These are phyloP conservation scores for Podospora tetraspora DNA, from an alignment of 495 filamentous ascomycete genomes.

Conservation along the genomic window DNA sequence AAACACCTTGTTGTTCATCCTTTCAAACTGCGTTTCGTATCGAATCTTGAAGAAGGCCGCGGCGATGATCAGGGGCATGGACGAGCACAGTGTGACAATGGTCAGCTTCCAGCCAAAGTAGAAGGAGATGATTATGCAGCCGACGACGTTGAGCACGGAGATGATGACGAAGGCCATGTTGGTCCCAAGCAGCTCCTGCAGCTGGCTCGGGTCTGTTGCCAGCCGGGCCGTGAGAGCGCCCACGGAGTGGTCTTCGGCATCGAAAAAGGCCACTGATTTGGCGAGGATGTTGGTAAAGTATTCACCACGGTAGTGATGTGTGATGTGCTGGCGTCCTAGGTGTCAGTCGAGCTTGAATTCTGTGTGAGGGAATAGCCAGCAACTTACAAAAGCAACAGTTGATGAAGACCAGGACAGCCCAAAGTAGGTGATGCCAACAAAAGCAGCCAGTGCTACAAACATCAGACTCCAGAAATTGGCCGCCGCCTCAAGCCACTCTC, in stretches of 20 bases:
- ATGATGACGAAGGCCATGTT: conserved; percentile 49
- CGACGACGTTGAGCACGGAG: conserved; percentile 45
- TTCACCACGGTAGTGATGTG: conserved; percentile 50
- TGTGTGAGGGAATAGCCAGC: neutral
- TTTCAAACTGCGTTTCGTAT: conserved; percentile 50
- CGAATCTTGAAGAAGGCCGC: conserved; percentile 49
- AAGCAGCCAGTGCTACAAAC: conserved; percentile 56
- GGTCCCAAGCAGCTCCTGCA: conserved; percentile 58
- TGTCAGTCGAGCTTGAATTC: neutral
- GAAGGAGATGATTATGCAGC: conserved; percentile 47
- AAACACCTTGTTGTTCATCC: conserved; percentile 48
- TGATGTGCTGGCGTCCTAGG: conserved; percentile 37
- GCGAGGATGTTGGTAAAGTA: conserved; percentile 55
- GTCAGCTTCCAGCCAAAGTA: conserved; percentile 55
- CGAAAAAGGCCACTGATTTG: conserved; percentile 55
- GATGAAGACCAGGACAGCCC: conserved; percentile 50
- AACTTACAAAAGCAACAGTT: conserved; percentile 46
- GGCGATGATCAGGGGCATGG: conserved; percentile 46
- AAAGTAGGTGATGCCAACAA: conserved; percentile 48
- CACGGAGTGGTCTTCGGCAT: conserved; percentile 44
- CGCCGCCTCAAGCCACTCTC: conserved; percentile 31
- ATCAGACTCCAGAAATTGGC: conserved; percentile 61
- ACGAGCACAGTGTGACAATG: conserved; percentile 44
- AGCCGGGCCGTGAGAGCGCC: conserved; percentile 49
- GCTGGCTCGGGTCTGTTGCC: conserved; percentile 53